Conservation (phyloP, 768 basidiomycete genomes). For the Suillus sp. region DNA sequence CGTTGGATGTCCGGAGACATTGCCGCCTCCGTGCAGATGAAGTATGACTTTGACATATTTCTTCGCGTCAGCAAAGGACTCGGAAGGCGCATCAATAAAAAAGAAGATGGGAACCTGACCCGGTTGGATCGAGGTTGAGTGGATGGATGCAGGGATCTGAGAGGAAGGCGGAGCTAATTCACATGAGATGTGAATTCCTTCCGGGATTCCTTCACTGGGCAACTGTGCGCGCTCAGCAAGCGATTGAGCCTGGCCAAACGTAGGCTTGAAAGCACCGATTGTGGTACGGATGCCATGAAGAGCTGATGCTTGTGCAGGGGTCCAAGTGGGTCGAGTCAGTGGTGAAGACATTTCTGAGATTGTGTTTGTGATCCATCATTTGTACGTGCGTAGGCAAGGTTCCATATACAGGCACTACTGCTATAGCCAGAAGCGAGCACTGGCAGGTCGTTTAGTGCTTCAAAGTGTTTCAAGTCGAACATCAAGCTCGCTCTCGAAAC, state of each 20-base stretch:
- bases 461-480: too few species aligned
- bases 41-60: slow-evolving; percentile 23
- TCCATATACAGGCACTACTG: too few species aligned
- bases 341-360: neutral
- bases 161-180: neutral
- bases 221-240: neutral
- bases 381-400: too few species aligned
- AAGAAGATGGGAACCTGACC: slow-evolving; percentile 27
- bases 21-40: neutral
- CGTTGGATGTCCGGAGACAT: slow-evolving; percentile 22
- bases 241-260: neutral
- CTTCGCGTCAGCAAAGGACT: neutral
- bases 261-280: neutral
- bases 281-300: neutral
- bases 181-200: neutral
- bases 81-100: slow-evolving; percentile 13
- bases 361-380: neutral
- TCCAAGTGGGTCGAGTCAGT: neutral
- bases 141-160: neutral
- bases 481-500: too few species aligned
- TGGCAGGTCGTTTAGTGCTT: too few species aligned
- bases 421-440: too few species aligned
- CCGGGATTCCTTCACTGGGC: neutral
- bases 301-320: neutral
- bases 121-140: slow-evolving; percentile 11